Percentiles rank a stretch among this genome's conserved stretches.
Conservation (phyloP, 257 asterid genomes). For the Eucommia ulmoides region DNA sequence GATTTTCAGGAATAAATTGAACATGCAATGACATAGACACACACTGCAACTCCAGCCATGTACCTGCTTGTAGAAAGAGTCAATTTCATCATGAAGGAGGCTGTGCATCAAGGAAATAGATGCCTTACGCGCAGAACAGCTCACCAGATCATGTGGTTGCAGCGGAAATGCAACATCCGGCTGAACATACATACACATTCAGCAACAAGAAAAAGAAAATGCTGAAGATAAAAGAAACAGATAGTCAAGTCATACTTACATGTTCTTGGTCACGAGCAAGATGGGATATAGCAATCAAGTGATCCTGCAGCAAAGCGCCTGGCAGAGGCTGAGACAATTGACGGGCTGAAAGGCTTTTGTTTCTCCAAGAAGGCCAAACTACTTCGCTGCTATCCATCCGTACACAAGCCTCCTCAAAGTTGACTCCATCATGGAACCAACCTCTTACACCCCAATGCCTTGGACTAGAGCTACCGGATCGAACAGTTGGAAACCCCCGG, state of each 20-base stretch:
- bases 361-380: constrained; percentile 98
- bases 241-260: constrained; percentile 30
- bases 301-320: constrained; percentile 90
- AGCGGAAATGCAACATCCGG: constrained; percentile 93
- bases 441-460: constrained; percentile 99
- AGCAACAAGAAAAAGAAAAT: constrained; percentile 6
- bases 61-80: constrained; percentile 92
- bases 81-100: constrained; percentile 74
- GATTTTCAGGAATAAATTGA: too few relatives aligned
- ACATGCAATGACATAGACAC: constrained; percentile 2
- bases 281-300: constrained; percentile 86
- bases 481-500: constrained; percentile 88
- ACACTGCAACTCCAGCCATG: constrained; percentile 10
- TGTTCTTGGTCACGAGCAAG: constrained; percentile 95
- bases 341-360: constrained; percentile 66
- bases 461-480: constrained; percentile 99
- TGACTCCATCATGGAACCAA: constrained; percentile 89
- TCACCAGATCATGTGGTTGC: constrained; percentile 69
- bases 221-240: constrained; percentile 1
- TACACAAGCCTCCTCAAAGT: constrained; percentile 73
- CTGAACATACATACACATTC: constrained; percentile 31
- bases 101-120: constrained; percentile 52
- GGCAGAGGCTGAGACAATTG: constrained; percentile 86
- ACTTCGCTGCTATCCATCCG: constrained; percentile 87
- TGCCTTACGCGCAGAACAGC: constrained; percentile 40